A percentile compares a stretch with the other conserved stretches of the same genome.
Conservation (phyloP, 192 early-diverging fungal genomes). For the Coemansia sp. region DNA sequence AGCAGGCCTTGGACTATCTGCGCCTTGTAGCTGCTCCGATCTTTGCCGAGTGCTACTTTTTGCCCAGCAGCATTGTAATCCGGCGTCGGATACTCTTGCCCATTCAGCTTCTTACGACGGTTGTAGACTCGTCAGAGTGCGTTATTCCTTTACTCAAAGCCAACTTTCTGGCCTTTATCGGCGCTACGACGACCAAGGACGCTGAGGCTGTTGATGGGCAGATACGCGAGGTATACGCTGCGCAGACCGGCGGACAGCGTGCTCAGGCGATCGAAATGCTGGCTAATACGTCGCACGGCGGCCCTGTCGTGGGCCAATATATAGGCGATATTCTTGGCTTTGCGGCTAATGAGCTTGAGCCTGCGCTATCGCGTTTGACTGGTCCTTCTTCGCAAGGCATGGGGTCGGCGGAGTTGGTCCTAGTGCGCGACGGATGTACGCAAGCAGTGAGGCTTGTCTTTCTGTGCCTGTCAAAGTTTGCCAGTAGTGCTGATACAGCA, state of each 20-base stretch:
- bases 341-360: conserved; percentile 24
- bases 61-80: conserved; percentile 27
- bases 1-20: conserved; percentile 22
- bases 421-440: conserved; percentile 40
- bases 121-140: conserved; percentile 21
- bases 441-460: conserved; percentile 45
- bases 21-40: conserved; percentile 41
- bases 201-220: conserved; percentile 7
- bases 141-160: conserved; percentile 30
- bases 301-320: conserved; percentile 23
- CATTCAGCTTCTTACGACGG: conserved; percentile 26
- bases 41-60: conserved; percentile 45
- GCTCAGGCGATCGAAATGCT: conserved; percentile 43
- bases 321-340: conserved; percentile 35
- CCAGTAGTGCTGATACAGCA: neutral
- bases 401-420: conserved; percentile 38
- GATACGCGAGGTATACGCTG: conserved; percentile 13
- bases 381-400: conserved; percentile 3
- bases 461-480: conserved; percentile 30
- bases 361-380: conserved; percentile 15
- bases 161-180: conserved; percentile 41
- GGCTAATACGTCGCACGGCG: conserved; percentile 34
- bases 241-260: conserved; percentile 27
- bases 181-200: neutral
- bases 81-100: conserved; percentile 39